A percentile compares a stretch with the other conserved stretches of the same genome.
phyloP scores from a whole-genome alignment of 345 rosid species.

The Hibiscus trionum region DNA sequence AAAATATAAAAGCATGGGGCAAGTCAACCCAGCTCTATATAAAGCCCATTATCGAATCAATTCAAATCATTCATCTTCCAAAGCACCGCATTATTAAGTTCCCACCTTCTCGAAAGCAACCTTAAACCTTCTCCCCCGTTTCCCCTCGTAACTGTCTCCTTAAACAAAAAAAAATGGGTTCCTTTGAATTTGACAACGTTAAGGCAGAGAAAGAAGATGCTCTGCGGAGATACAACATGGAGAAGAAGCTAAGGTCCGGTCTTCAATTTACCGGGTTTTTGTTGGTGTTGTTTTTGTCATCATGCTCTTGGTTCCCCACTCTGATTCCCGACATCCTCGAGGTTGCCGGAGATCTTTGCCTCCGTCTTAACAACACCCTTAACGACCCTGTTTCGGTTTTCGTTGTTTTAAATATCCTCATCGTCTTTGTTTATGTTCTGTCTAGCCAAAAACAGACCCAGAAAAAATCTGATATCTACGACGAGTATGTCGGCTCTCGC shows the following conservation, averaged over 20 bases:
- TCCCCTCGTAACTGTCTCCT: neutral
- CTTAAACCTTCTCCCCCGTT: neutral
- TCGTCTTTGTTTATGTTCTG: neutral
- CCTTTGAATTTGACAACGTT: slow-evolving; percentile 9
- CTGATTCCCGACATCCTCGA: neutral
- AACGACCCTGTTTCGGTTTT: neutral
- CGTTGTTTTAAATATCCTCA: neutral
- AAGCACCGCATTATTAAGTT: neutral
- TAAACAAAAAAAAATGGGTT: slow-evolving; percentile 9
- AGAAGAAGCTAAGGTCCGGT: neutral
- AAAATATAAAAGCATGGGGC: no score
- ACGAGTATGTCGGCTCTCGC: slow-evolving; percentile 2
- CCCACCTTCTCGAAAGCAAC: neutral
- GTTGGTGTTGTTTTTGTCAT: neutral
- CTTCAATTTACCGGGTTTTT: neutral
- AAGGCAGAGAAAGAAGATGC: slow-evolving; percentile 16
- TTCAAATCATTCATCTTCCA: neutral
- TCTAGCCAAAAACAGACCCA: neutral
- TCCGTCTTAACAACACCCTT: neutral
- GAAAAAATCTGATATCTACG: neutral
- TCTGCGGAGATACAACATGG: slow-evolving; percentile 1
- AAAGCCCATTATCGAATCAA: neutral
- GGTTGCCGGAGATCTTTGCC: neutral
- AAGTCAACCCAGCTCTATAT: neutral
- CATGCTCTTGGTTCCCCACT: neutral